Base-by-base conservation (phyloP, 1,284 basidiomycete species). In the Stygiomarasmius scandens region DNA sequence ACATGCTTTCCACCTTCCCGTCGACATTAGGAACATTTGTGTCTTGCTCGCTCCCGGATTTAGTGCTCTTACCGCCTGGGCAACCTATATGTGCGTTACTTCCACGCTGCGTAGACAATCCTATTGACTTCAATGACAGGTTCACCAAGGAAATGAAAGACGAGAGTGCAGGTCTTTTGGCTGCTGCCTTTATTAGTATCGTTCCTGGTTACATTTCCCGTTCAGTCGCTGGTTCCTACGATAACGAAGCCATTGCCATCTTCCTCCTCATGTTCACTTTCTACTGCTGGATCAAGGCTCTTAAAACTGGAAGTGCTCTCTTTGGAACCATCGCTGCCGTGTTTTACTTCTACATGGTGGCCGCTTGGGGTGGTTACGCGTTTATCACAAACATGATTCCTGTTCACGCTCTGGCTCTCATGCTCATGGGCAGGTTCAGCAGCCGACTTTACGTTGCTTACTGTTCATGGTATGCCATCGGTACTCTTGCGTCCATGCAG, bases 381-480 rank as follows among this genome's bases (percentile, higher is more conserved):
- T 99, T 99, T 82, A 99, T 99, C 75, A 99, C 97, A 58, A 99
- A 99, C 83, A 98, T 99, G 95, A 95, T 99, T 59, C 97, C 97
- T 32, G 79, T 99, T 1, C 97, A 99, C 68, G 93, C 91, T 0
- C 84, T 99, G 24, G 90, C 93, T 44, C 86, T 99, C 58, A 84
- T 98, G 60, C 79, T 98, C 47, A 99, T 99, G 97, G 96, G 96
- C n/a, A 86, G 97, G 49, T 99, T 89, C 80, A 94, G 89, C 66
- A 89, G 85, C 68, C 87, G 95, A 20, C 84, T 99, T 53, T 99
- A 99, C 72, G 90, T 96, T 16, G 92, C 92, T 3, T 99, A 98
- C 77, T 97, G 93, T 34, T 90, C 93, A 11, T 99, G 96, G 93
- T 99, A 99, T 73, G 93, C 93, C 22, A 91, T 99, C 63, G 97